Evolutionary conservation across 2,329 filamentous ascomycete species (phyloP), one percentile per base, ranked within the genome.

Genomic region (Cladosporium phlei): DNA sequence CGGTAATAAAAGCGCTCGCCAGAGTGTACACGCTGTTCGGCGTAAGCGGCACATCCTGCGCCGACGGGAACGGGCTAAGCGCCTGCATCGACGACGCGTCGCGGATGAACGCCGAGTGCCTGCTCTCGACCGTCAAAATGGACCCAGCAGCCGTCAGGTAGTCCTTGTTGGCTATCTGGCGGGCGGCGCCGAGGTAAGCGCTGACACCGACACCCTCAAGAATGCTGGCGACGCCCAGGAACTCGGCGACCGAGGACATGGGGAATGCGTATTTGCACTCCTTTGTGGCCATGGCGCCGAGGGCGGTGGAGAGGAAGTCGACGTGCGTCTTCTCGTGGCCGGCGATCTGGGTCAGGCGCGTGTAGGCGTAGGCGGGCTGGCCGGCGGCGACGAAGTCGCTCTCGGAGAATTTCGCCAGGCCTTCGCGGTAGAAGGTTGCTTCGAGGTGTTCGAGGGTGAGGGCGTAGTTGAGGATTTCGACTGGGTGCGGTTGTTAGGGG

Each of bases 61-160:
- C 65, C 53, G 78, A 72, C 1, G 81, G 68, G 57, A 79, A 81
- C 55, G 78, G 60, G 22, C 38, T 38, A 9, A 78, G 59, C 33
- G 68, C 64, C 14, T 74, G 64, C 8, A 55, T 47, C 44, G 40
- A 35, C 5, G 42, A 45, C 16, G 48, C 50, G 37, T 54, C 51
- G 39, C 58, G 60, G 53, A 84, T 68, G 67, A 81, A 83, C 3
- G 82, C 69, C 2, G 75, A 76, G 67, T 86, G 82, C 8, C 82
- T 75, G 24, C 82, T 74, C 58, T 85, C 82, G 47, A 83, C 75
- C 22, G 78, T 79, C 25, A 86, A 69, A 58, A 86, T 80, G 47
- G 75, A 76, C 20, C 76, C 81, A 1, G 81, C 82, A 3, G 74
- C 75, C 0, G 76, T 77, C 35, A 85, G 67, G 65, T 82, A 82